phyloP scores from a whole-genome alignment of 2,329 filamentous ascomycete species.

The Ascomycota sp. region DNA sequence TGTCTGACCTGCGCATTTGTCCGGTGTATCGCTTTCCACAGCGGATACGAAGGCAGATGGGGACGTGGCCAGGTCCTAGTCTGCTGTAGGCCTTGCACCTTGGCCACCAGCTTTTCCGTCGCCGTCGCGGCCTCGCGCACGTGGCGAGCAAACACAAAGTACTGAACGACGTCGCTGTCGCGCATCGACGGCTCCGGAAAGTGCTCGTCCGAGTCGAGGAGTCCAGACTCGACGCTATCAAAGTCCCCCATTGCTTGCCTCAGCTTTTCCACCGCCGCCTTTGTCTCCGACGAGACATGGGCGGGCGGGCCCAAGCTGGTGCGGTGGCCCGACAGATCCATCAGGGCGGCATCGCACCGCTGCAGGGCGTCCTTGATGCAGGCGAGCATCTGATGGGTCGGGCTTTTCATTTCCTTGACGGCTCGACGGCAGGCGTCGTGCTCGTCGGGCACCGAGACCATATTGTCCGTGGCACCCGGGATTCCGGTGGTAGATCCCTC shows the following conservation, averaged over 20 bases:
- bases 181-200: slow-evolving; percentile 24
- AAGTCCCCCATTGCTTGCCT: slow-evolving; percentile 23
- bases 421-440: slow-evolving; percentile 7
- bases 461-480: slow-evolving; percentile 1
- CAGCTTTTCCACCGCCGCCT: slow-evolving; percentile 18
- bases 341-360: slow-evolving; percentile 29
- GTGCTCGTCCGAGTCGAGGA: slow-evolving; percentile 21
- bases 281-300: slow-evolving; percentile 21
- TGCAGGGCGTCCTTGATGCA: slow-evolving; percentile 23
- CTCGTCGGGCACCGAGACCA: slow-evolving; percentile 1
- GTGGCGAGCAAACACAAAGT: slow-evolving; percentile 34
- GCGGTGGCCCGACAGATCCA: slow-evolving; percentile 31
- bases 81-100: slow-evolving; percentile 26
- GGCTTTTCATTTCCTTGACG: slow-evolving; percentile 17
- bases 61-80: slow-evolving; percentile 18
- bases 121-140: slow-evolving; percentile 29
- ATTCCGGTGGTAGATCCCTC: slow-evolving; percentile 1
- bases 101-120: slow-evolving; percentile 23
- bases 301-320: slow-evolving; percentile 22
- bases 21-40: slow-evolving; percentile 29
- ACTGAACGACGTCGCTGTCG: slow-evolving; percentile 27
- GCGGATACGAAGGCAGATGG: slow-evolving; percentile 31
- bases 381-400: slow-evolving; percentile 23
- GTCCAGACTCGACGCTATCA: slow-evolving; percentile 22
- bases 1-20: slow-evolving; percentile 36